These are phyloP conservation scores for Tulasnella sp. DNA, from an alignment of 768 basidiomycete species.

Conservation along the genomic window DNA sequence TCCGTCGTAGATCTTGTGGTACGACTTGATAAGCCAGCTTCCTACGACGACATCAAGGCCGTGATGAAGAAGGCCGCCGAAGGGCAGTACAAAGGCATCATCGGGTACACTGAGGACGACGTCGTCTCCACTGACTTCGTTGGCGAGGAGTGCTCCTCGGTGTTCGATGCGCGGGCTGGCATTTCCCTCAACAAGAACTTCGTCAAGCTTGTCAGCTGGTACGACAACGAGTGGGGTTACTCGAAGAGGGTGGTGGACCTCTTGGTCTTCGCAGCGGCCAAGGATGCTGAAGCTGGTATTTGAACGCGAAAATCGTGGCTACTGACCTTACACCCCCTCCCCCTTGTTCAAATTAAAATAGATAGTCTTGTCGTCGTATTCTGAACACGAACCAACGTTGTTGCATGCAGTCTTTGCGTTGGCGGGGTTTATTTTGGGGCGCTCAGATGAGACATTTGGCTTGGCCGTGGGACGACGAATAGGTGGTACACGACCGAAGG, in stretches of 20 bases:
- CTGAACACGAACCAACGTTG: no score
- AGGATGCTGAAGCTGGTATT: no score
- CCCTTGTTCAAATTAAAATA: no score
- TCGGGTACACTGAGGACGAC: slow-evolving; percentile 85
- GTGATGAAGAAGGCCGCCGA: slow-evolving; percentile 69
- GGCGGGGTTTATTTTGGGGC: no score
- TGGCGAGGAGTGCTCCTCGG: slow-evolving; percentile 63
- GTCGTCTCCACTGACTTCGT: slow-evolving; percentile 93
- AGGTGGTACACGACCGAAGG: no score
- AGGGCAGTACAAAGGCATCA: slow-evolving; percentile 51
- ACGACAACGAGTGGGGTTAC: slow-evolving; percentile 94
- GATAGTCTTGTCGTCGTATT: no score
- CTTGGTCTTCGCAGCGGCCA: slow-evolving; percentile 63
- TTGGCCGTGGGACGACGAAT: no score
- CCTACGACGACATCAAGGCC: slow-evolving; percentile 85
- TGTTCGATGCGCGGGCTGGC: slow-evolving; percentile 90
- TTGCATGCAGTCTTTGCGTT: no score
- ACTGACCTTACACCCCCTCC: no score
- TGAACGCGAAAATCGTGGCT: no score
- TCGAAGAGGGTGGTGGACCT: slow-evolving; percentile 87
- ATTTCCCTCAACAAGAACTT: slow-evolving; percentile 87
- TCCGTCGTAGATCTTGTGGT: slow-evolving; percentile 97
- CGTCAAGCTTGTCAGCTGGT: slow-evolving; percentile 94
- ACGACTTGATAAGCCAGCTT: slow-evolving; percentile 71
- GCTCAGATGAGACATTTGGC: no score